phyloP scores from a whole-genome alignment of 495 filamentous ascomycete genomes.

The Pseudoneurospora amorphoporcata region DNA sequence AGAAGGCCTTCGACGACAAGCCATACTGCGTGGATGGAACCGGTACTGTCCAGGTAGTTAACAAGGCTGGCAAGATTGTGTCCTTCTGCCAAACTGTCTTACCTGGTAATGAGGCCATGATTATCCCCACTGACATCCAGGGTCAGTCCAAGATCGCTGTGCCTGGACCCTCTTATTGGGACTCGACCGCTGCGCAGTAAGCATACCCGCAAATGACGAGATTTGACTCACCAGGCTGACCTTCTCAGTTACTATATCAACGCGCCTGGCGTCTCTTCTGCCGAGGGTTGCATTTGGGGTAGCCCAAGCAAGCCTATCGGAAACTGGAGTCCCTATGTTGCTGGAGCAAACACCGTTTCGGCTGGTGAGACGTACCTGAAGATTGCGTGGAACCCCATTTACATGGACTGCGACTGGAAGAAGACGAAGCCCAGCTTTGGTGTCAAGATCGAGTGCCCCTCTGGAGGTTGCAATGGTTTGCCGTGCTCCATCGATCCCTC shows the following conservation, averaged over 20 bases:
- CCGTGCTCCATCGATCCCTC: slow-evolving; percentile 66
- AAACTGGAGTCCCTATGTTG: slow-evolving; percentile 75
- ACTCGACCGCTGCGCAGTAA: slow-evolving; percentile 64
- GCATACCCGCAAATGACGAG: neutral
- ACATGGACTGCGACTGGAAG: slow-evolving; percentile 46
- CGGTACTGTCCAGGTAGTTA: slow-evolving; percentile 51
- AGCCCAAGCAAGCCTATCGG: slow-evolving; percentile 51
- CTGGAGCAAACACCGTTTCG: slow-evolving; percentile 60
- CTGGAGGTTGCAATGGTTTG: slow-evolving; percentile 58
- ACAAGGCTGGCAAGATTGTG: slow-evolving; percentile 50
- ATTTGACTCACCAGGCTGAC: slow-evolving; percentile 7
- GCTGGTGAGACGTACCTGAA: slow-evolving; percentile 62
- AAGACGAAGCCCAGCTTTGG: slow-evolving; percentile 54
- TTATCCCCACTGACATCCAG: slow-evolving; percentile 63
- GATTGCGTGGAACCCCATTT: slow-evolving; percentile 76
- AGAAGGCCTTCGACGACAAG: slow-evolving; percentile 60
- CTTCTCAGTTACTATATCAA: slow-evolving; percentile 63
- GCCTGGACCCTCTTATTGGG: slow-evolving; percentile 63
- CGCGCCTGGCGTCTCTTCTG: slow-evolving; percentile 51
- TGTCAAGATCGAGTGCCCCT: slow-evolving; percentile 58
- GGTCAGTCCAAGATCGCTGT: slow-evolving; percentile 52
- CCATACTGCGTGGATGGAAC: slow-evolving; percentile 66
- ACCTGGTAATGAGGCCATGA: slow-evolving; percentile 81
- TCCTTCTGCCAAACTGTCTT: slow-evolving; percentile 78
- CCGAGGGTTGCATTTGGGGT: slow-evolving; percentile 64